Base-by-base conservation (phyloP, 345 rosid species). In the Cardamine occulta region DNA sequence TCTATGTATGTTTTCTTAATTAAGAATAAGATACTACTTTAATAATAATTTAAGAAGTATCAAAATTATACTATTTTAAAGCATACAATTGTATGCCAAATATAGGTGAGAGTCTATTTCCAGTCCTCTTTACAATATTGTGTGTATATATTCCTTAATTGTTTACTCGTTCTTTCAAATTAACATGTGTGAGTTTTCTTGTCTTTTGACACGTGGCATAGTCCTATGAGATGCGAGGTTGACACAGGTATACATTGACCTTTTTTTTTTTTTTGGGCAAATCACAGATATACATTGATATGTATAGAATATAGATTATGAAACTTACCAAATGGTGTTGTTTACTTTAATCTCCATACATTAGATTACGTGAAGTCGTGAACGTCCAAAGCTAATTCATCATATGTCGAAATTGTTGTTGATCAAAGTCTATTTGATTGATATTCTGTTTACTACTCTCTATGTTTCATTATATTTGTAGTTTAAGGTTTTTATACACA, bases 21-120 rank as follows among this genome's bases (percentile, higher is more conserved):
- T 40, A 59, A 54, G 70, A 76, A 69, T 62, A 42, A 66, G 68
- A 71, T 64, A 57, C 73, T 63, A 51, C 12, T 60, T 48, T 73
- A 17, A 66, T 73, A 72, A 49, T 66, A 67, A 32, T 66, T 54
- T 54, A 66, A 49, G 10, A 24, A 49, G 40, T 47, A 65, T 49
- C 13, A 59, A 58, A 59, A 28, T 57, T 51, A 73, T 73, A 73
- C 78, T 73, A 73, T 34, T 59, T 78, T 32, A 49, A 60, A 78
- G 65, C 74, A 66, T 72, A 60, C 77, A 6, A 67, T 59, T 78
- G 77, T 72, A 78, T 78, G 77, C 81, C 81, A 78, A 66, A 78
- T 78, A 52, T 73, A 78, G 81, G 65, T 72, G 24, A 65, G 52
- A 59, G 24, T 59, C 68, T 73, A 66, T 78, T 72, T 24, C 57